These are phyloP conservation scores for Mallotus japonicus DNA, from an alignment of 441 rosid species.

Conservation along the genomic window DNA sequence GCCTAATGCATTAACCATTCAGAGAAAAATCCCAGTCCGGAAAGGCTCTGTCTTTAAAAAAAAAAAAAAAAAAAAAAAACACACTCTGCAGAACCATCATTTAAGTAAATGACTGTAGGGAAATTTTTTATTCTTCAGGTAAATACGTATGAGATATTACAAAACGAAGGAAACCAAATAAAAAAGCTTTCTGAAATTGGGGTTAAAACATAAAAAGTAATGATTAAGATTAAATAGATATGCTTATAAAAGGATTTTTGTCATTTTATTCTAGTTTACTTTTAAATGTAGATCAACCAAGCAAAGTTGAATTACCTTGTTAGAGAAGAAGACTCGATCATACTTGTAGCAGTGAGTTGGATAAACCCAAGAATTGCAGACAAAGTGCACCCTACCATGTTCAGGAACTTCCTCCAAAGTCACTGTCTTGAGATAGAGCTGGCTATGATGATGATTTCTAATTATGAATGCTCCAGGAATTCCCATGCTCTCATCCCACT, in stretches of 20 bases:
- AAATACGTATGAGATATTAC: not conserved
- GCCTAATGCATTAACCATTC: conserved; percentile 5
- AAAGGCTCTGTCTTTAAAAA: too few species aligned
- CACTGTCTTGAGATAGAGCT: conserved; percentile 61
- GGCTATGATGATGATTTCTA: conserved; percentile 64
- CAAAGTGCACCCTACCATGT: conserved; percentile 53
- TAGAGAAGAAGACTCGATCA: conserved; percentile 77
- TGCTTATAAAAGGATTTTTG: too few species aligned
- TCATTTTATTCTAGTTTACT: too few species aligned
- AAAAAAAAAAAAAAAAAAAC: too few species aligned
- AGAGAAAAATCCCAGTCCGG: not conserved
- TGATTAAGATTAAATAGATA: too few species aligned
- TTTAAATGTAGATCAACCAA: too few species aligned
- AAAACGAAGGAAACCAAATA: not conserved
- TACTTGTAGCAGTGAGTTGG: conserved; percentile 61
- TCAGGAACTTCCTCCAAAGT: conserved; percentile 58
- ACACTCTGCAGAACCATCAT: not conserved
- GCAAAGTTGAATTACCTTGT: conserved; percentile 48
- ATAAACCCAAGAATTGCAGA: conserved; percentile 93
- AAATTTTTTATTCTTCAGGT: not conserved
- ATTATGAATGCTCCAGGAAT: conserved; percentile 64
- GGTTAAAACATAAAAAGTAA: too few species aligned
- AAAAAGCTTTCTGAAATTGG: too few species aligned
- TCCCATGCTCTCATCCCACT: conserved; percentile 68
- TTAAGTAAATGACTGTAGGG: not conserved